These are phyloP conservation scores for Aspergillus olivimuriae DNA, from an alignment of 495 filamentous ascomycete genomes.

Conservation along the genomic window DNA sequence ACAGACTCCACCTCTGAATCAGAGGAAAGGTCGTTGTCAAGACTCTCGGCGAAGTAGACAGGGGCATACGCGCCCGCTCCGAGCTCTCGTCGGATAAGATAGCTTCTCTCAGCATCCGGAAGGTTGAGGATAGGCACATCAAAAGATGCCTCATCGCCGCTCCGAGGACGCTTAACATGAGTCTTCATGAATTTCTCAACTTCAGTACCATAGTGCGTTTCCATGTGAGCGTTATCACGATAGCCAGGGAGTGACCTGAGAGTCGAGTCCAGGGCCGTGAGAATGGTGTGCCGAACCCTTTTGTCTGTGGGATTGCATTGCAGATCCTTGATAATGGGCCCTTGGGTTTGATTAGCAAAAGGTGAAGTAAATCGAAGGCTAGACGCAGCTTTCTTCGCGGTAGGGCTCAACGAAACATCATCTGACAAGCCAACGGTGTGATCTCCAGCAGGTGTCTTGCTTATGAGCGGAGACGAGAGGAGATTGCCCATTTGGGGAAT, in stretches of 20 bases:
- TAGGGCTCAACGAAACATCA: slow-evolving; percentile 38
- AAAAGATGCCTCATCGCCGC: slow-evolving; percentile 45
- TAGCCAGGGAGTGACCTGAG: slow-evolving; percentile 71
- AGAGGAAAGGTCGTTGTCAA: slow-evolving; percentile 35
- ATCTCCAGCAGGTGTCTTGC: slow-evolving; percentile 23
- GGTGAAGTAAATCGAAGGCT: slow-evolving; percentile 12
- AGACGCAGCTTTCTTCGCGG: slow-evolving; percentile 39
- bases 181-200: slow-evolving; percentile 74
- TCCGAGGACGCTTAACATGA: slow-evolving; percentile 53
- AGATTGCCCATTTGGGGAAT: slow-evolving; percentile 32
- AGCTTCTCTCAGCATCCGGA: slow-evolving; percentile 48
- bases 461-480: slow-evolving; percentile 24
- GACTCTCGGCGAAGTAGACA: slow-evolving; percentile 82
- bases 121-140: slow-evolving; percentile 64
- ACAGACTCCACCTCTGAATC: slow-evolving; percentile 43
- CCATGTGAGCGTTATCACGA: slow-evolving; percentile 55
- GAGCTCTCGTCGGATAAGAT: slow-evolving; percentile 79
- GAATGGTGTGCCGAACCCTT: slow-evolving; percentile 62
- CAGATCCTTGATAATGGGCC: slow-evolving; percentile 66
- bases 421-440: slow-evolving; percentile 27
- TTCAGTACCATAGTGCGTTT: slow-evolving; percentile 57
- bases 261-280: slow-evolving; percentile 62
- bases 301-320: slow-evolving; percentile 87
- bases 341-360: slow-evolving; percentile 17
- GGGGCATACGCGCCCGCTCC: slow-evolving; percentile 92